Evolutionary conservation across 805 yeast species (phyloP), one percentile per base, ranked within the genome.

Genomic region (Lachancea sp.): DNA sequence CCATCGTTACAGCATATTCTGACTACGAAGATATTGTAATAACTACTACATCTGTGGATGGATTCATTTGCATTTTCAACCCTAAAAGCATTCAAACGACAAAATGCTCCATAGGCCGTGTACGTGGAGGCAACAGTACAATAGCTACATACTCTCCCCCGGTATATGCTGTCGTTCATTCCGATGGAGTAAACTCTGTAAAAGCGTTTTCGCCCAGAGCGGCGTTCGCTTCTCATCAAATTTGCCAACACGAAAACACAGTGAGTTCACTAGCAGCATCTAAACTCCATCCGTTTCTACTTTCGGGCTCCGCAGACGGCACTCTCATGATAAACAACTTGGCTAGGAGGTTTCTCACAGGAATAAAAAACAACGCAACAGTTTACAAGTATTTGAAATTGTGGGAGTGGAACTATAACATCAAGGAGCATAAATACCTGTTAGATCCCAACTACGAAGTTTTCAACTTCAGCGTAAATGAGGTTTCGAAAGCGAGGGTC

Each of bases 251-350:
- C 37, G 66, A 63, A 7, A 66, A 72, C 1, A 62, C 72, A 0
- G 58, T 69, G 2, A 62, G 66, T 13, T 50, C 72, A 0, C 40
- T 70, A 1, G 70, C 69, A 0, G 47, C 68, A 0, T 71, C 78
- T 0, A 46, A 50, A 9, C 30, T 61, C 8, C 81, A 76, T 45
- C 80, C 80, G 8, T 51, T 72, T 42, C 38, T 69, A 1, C 47
- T 74, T 8, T 50, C 69, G 6, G 79, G 79, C 2, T 69, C 74
- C 3, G 53, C 76, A 2, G 78, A 75, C 50, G 81, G 81, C 1
- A 52, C 58, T 1, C 46, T 75, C 2, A 60, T 60, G 31, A 55
- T 73, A 4, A 62, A 65, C 12, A 74, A 73, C 43, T 38, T 66
- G 4, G 55, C 65, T 2, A 63, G 70, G 52, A 54, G 67, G 38